phyloP scores from a whole-genome alignment of 345 rosid genomes.

The Gossypioides kirkii region DNA sequence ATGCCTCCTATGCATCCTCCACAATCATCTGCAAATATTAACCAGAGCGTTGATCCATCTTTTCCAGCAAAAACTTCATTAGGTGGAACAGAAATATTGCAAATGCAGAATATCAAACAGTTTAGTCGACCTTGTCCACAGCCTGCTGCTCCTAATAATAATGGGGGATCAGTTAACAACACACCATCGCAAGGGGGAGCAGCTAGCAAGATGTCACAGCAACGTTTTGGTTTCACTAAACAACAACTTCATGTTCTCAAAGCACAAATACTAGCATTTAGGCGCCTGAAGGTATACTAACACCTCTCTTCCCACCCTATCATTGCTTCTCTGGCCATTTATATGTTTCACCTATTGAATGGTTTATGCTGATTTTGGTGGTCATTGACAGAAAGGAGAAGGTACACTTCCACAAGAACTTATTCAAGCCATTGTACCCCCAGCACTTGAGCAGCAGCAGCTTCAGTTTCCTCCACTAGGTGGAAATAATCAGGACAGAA shows the following conservation, averaged over 20 bases:
- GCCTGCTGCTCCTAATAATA: slow-evolving; percentile 39
- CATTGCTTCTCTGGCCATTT: background rate
- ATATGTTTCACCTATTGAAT: background rate
- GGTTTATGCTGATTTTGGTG: slow-evolving; percentile 8
- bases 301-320: slow-evolving; percentile 13
- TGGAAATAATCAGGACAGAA: slow-evolving; percentile 52
- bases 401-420: slow-evolving; percentile 90
- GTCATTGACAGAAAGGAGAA: slow-evolving; percentile 81
- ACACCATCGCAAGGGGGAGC: slow-evolving; percentile 46
- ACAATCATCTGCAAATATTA: slow-evolving; percentile 50
- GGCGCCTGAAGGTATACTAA: slow-evolving; percentile 76
- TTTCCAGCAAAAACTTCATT: slow-evolving; percentile 43
- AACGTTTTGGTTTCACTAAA: slow-evolving; percentile 71
- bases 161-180: slow-evolving; percentile 36
- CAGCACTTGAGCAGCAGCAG: slow-evolving; percentile 72
- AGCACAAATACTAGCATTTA: slow-evolving; percentile 95
- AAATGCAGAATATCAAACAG: slow-evolving; percentile 65
- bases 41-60: slow-evolving; percentile 50
- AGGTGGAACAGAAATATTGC: slow-evolving; percentile 48
- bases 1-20: slow-evolving; percentile 62
- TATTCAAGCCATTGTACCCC: slow-evolving; percentile 85
- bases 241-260: slow-evolving; percentile 95
- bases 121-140: slow-evolving; percentile 54
- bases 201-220: slow-evolving; percentile 50
- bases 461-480: slow-evolving; percentile 46